Conservation (phyloP, 2,329 filamentous ascomycete species). For the Aspergillus sp. region DNA sequence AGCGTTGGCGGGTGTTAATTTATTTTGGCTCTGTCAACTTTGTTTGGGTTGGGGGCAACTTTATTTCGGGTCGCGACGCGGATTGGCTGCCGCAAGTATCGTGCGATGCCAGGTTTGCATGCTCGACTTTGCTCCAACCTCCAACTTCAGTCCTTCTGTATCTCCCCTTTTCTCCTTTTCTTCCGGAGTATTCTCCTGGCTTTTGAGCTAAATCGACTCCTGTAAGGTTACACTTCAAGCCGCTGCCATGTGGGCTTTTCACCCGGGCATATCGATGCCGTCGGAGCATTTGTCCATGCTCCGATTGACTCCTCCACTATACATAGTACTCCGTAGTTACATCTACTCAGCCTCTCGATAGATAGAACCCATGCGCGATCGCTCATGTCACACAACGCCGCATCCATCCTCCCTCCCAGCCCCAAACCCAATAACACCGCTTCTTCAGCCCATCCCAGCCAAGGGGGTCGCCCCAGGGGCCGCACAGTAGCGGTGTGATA, state of each 20-base stretch:
- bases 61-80: neutral
- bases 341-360: too few relatives aligned
- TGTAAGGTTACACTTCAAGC: neutral
- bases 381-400: too few relatives aligned
- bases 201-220: neutral
- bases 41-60: slow-evolving; percentile 7
- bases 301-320: neutral
- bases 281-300: neutral
- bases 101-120: neutral
- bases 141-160: neutral
- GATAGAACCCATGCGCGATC: too few relatives aligned
- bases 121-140: neutral
- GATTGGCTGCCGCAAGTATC: neutral
- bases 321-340: neutral
- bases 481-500: neutral
- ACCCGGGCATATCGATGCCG: neutral
- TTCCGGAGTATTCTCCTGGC: neutral
- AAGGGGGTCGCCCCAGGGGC: too few relatives aligned
- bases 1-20: slow-evolving; percentile 7
- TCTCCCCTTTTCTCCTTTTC: neutral
- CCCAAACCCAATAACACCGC: neutral
- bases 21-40: slow-evolving; percentile 8
- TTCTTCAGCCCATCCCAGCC: neutral
- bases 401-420: neutral
- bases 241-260: neutral